Evolutionary conservation across 352 stramenopile species (phyloP).

Genomic region (Phytopythium mirpurense): DNA sequence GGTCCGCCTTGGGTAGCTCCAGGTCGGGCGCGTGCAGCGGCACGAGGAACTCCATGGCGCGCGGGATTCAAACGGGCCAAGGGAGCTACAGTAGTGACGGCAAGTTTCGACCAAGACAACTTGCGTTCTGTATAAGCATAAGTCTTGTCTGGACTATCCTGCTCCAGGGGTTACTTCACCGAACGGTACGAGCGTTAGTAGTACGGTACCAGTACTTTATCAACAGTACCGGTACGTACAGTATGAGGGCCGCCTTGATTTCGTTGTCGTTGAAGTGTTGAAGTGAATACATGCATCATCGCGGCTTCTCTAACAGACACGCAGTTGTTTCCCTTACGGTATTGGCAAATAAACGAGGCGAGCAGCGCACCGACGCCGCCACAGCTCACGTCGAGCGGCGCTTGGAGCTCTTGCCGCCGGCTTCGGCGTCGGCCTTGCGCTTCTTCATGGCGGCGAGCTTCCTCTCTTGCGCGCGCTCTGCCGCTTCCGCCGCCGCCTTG

Average conservation of each 20-base stretch:
- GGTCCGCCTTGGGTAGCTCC: constrained; percentile 60
- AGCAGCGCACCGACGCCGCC: neutral
- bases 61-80: too few relatives aligned
- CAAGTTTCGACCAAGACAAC: too few relatives aligned
- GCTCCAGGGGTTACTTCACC: too few relatives aligned
- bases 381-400: neutral
- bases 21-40: constrained; percentile 71
- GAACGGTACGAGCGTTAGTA: too few relatives aligned
- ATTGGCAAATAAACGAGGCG: constrained; percentile 7
- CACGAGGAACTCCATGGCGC: constrained; percentile 73
- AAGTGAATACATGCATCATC: too few relatives aligned
- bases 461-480: constrained; percentile 16
- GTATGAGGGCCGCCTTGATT: too few relatives aligned
- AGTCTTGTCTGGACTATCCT: too few relatives aligned
- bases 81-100: too few relatives aligned
- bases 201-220: too few relatives aligned
- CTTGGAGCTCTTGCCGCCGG: neutral
- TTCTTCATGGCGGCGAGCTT: constrained; percentile 21
- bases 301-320: constrained; percentile 3
- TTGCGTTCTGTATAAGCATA: too few relatives aligned
- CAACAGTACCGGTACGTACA: too few relatives aligned
- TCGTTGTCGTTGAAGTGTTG: too few relatives aligned
- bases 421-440: constrained; percentile 16
- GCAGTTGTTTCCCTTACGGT: neutral
- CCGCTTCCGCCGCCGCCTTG: constrained; percentile 24